Conservation (phyloP, 1,139 yeast species). For the Kodamaea arcana region DNA sequence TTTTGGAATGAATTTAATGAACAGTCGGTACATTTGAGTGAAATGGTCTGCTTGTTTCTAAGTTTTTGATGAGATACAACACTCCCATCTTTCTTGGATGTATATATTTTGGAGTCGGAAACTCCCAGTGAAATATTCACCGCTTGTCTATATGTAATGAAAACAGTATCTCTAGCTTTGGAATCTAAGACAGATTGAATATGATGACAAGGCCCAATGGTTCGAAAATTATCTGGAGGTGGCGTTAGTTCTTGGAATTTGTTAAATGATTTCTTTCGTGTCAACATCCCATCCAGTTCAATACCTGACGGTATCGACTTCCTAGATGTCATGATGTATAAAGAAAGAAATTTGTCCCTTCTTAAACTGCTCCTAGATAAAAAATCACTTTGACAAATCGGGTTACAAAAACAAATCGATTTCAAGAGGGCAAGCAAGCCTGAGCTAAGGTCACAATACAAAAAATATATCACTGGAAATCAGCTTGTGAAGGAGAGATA, state of each 20-base stretch:
- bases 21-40: constrained; percentile 52
- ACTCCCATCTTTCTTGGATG: constrained; percentile 28
- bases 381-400: too few relatives aligned
- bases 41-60: constrained; percentile 34
- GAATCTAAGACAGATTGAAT: constrained; percentile 50
- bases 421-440: too few relatives aligned
- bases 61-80: constrained; percentile 28
- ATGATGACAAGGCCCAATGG: constrained; percentile 51
- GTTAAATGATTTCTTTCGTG: constrained; percentile 7
- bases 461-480: too few relatives aligned
- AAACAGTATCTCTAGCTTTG: constrained; percentile 51
- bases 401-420: too few relatives aligned
- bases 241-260: constrained; percentile 14
- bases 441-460: too few relatives aligned
- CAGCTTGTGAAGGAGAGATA: too few relatives aligned
- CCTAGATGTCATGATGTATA: neutral
- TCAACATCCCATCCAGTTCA: neutral
- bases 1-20: constrained; percentile 42
- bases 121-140: constrained; percentile 43
- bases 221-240: constrained; percentile 25
- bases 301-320: neutral
- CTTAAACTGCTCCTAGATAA: too few relatives aligned
- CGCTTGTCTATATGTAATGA: constrained; percentile 57
- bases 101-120: constrained; percentile 18
- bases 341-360: too few relatives aligned